These are phyloP conservation scores for Amylocarpus encephaloides DNA, from an alignment of 2,329 filamentous ascomycete genomes.

Conservation along the genomic window DNA sequence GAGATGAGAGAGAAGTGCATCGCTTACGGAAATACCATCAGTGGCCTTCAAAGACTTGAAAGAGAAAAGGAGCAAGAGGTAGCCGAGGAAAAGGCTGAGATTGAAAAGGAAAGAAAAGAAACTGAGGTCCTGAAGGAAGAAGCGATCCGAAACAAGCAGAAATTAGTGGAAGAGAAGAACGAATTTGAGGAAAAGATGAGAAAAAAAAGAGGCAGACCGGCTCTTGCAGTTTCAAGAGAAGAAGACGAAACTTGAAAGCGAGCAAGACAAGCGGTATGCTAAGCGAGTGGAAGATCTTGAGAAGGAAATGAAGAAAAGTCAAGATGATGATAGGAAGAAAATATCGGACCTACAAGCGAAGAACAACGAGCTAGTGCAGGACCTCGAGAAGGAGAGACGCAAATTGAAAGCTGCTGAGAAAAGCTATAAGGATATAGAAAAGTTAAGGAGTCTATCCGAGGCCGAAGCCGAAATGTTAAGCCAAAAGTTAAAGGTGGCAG, in stretches of 20 bases:
- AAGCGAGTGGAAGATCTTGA: constrained; percentile 7
- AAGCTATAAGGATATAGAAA: constrained; percentile 7
- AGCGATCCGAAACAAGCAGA: constrained; percentile 1
- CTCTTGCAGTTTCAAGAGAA: constrained; percentile 4
- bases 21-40: not conserved
- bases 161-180: constrained; percentile 5
- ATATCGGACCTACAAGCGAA: constrained; percentile 5
- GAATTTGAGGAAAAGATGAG: constrained; percentile 2
- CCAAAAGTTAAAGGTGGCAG: constrained; percentile 1
- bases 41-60: not conserved
- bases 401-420: constrained; percentile 8
- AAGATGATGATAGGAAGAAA: constrained; percentile 9
- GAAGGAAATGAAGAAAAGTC: constrained; percentile 6
- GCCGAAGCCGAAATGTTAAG: constrained; percentile 1
- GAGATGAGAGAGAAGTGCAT: constrained; percentile 5
- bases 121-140: not conserved
- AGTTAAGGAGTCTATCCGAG: constrained; percentile 3
- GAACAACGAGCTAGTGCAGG: constrained; percentile 5
- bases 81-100: not conserved
- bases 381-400: constrained; percentile 3
- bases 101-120: constrained; percentile 5
- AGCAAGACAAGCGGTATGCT: not conserved
- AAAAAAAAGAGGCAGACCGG: constrained; percentile 3
- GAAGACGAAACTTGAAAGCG: constrained; percentile 1
- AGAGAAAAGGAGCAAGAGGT: constrained; percentile 2